phyloP scores from a whole-genome alignment of 2,329 filamentous ascomycete genomes.

The Xylariaceae sp. region DNA sequence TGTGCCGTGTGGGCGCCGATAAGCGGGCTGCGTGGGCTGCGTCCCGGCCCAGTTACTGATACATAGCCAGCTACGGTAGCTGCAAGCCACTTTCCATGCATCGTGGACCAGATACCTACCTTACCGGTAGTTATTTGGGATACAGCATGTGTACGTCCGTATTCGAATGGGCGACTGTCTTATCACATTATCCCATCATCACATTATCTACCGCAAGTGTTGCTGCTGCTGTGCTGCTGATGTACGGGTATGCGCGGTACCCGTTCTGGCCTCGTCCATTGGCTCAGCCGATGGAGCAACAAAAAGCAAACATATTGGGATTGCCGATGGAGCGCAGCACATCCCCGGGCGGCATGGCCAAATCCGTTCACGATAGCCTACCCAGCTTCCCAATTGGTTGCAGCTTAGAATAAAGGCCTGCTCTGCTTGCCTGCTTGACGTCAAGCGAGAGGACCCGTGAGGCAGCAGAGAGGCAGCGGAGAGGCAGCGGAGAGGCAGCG shows the following conservation, averaged over 20 bases:
- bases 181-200: too few relatives aligned
- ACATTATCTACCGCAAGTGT: too few relatives aligned
- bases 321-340: not conserved
- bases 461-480: not conserved
- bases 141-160: not conserved
- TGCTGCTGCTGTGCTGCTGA: not conserved
- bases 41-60: conserved; percentile 6
- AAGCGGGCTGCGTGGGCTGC: conserved; percentile 15
- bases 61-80: not conserved
- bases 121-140: conserved; percentile 3
- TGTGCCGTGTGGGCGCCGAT: conserved; percentile 5
- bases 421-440: not conserved
- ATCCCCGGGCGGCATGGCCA: conserved; percentile 1
- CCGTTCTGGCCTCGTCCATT: not conserved
- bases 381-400: not conserved
- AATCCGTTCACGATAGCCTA: not conserved
- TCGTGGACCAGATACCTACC: not conserved
- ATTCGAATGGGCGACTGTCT: too few relatives aligned
- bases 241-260: not conserved
- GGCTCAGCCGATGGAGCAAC: not conserved
- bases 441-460: not conserved
- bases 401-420: not conserved
- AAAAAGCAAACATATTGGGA: not conserved
- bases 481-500: not conserved
- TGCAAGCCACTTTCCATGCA: conserved; percentile 20